Conservation (phyloP, 164 flowering plant species). For the Chimonanthus praecox region DNA sequence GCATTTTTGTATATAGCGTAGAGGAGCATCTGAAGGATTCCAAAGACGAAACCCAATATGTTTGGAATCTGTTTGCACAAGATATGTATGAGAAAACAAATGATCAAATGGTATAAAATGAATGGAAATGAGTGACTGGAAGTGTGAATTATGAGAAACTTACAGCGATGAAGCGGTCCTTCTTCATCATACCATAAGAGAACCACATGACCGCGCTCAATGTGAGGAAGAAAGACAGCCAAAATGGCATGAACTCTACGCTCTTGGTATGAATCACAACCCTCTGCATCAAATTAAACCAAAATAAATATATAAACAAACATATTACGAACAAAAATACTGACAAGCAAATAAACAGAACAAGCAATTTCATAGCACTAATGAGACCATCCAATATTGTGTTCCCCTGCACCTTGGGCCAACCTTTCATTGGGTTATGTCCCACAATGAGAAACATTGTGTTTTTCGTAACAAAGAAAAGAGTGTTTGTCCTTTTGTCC, state of each 20-base stretch:
- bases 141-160: not conserved
- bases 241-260: slow-evolving; percentile 75
- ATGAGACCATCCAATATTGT: too few relatives aligned
- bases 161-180: slow-evolving; percentile 57
- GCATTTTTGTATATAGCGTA: slow-evolving; percentile 42
- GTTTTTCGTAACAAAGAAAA: too few relatives aligned
- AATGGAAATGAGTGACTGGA: not conserved
- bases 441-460: too few relatives aligned
- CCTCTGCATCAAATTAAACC: slow-evolving; percentile 27
- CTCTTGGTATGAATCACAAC: slow-evolving; percentile 63
- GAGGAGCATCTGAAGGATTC: slow-evolving; percentile 55
- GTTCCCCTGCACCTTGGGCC: not conserved
- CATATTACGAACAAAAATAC: not conserved
- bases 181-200: slow-evolving; percentile 52
- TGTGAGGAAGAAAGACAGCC: slow-evolving; percentile 56
- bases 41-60: slow-evolving; percentile 54
- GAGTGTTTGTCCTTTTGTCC: too few relatives aligned
- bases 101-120: not conserved
- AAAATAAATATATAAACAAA: not conserved
- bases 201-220: slow-evolving; percentile 69
- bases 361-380: not conserved
- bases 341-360: not conserved
- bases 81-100: not conserved
- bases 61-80: slow-evolving; percentile 45
- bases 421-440: not conserved